These are phyloP conservation scores for Theobroma cacao DNA, from an alignment of 345 rosid genomes.

Conservation along the genomic window DNA sequence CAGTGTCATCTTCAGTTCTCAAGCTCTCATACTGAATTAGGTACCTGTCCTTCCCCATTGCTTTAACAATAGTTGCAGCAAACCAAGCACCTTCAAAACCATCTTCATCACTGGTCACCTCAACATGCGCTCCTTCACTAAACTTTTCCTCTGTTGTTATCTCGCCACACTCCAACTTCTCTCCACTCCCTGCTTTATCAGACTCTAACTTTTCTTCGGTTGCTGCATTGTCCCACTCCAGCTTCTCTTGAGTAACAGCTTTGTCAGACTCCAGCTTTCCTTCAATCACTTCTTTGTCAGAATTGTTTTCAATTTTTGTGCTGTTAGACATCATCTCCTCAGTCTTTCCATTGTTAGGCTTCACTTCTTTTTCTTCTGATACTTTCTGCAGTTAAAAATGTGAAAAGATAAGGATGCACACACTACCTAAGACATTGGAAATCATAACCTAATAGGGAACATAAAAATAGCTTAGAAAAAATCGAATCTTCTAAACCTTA, in stretches of 20 bases:
- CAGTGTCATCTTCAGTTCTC: slow-evolving; percentile 68
- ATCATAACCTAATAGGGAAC: not conserved
- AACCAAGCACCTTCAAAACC: slow-evolving; percentile 92
- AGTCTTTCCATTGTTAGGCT: slow-evolving; percentile 10
- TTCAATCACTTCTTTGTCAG: not conserved
- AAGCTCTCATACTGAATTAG: slow-evolving; percentile 55
- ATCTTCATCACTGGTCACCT: slow-evolving; percentile 80
- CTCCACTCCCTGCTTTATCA: not conserved
- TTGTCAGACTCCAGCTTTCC: not conserved
- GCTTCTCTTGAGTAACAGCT: not conserved
- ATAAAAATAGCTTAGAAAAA: not conserved
- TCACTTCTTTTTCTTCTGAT: slow-evolving; percentile 22
- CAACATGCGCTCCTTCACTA: slow-evolving; percentile 40
- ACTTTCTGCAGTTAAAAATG: slow-evolving; percentile 32
- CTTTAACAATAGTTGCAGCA: slow-evolving; percentile 52
- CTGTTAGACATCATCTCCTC: slow-evolving; percentile 4
- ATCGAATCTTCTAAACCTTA: not conserved
- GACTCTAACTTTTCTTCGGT: not conserved
- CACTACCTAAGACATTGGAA: not conserved
- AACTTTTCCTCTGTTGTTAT: slow-evolving; percentile 12
- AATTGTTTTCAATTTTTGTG: not conserved
- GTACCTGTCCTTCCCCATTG: slow-evolving; percentile 44
- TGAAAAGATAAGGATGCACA: not conserved
- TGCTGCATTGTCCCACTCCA: not conserved
- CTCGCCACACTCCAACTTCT: slow-evolving; percentile 6